These are phyloP conservation scores for Breynia disticha DNA, from an alignment of 441 rosid species.

Conservation along the genomic window DNA sequence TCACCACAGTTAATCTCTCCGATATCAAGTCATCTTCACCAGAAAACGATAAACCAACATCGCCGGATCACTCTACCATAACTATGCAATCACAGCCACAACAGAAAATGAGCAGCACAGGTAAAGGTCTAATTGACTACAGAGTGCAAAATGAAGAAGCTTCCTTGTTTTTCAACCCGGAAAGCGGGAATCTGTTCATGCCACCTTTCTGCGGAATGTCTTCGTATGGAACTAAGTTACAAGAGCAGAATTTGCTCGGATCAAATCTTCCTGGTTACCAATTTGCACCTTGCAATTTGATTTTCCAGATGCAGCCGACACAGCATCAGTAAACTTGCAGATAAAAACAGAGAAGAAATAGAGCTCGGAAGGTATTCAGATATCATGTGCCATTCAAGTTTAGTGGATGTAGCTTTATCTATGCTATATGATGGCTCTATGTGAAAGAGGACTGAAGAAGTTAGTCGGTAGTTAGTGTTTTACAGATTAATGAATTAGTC, in stretches of 20 bases:
- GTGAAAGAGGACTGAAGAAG: conserved; percentile 24
- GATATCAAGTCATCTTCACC: conserved; percentile 36
- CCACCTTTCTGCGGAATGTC: conserved; percentile 41
- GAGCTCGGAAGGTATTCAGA: conserved; percentile 15
- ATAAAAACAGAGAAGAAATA: neutral
- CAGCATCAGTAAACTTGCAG: conserved; percentile 35
- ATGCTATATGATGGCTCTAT: conserved; percentile 15
- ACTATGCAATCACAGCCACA: conserved; percentile 29
- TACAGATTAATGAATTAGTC: conserved; percentile 16
- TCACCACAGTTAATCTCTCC: conserved; percentile 65
- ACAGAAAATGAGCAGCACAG: conserved; percentile 17
- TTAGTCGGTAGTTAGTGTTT: conserved; percentile 22
- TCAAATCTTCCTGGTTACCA: conserved; percentile 42
- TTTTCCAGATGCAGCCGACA: conserved; percentile 51
- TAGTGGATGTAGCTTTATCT: conserved; percentile 13
- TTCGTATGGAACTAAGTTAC: conserved; percentile 45
- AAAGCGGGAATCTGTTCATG: conserved; percentile 25
- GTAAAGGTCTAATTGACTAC: conserved; percentile 28
- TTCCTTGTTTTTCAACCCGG: conserved; percentile 23
- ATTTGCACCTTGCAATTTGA: conserved; percentile 37
- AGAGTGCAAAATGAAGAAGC: conserved; percentile 25
- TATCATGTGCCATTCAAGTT: conserved; percentile 5
- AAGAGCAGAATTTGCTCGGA: conserved; percentile 47
- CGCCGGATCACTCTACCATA: conserved; percentile 31
- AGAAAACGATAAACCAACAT: conserved; percentile 26